Evolutionary conservation across 441 rosid species (phyloP).

Genomic region (Cnidoscolus chayamansa): DNA sequence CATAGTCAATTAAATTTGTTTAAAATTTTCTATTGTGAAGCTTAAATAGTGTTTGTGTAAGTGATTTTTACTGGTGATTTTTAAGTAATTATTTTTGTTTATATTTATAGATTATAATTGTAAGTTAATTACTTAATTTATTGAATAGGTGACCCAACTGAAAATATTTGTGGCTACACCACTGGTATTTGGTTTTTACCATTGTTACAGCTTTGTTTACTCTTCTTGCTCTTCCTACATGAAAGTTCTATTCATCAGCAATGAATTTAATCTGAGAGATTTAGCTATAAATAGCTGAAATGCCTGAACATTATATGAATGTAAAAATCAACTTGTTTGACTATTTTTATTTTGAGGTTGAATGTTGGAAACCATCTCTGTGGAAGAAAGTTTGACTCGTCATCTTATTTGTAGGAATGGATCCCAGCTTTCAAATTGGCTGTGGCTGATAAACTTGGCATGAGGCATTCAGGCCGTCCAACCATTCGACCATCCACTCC

Average conservation of each 20-base stretch:
- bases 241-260: background rate
- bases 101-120: too few relatives aligned
- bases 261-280: background rate
- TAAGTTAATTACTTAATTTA: too few relatives aligned
- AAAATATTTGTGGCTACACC: too few relatives aligned
- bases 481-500: conserved; percentile 71
- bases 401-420: conserved; percentile 67
- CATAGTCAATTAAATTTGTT: too few relatives aligned
- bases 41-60: too few relatives aligned
- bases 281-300: background rate
- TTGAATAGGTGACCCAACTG: too few relatives aligned
- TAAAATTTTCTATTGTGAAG: too few relatives aligned
- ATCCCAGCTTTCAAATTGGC: conserved; percentile 69
- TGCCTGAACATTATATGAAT: background rate
- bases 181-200: background rate
- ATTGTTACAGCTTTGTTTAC: background rate
- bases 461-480: conserved; percentile 68
- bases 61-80: too few relatives aligned
- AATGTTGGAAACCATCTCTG: background rate
- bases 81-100: too few relatives aligned
- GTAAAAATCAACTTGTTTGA: background rate
- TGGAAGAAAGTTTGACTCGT: conserved; percentile 16
- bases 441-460: conserved; percentile 73
- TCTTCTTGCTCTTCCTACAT: background rate
- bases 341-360: background rate